Evolutionary conservation across 129 eudicot genomes (phyloP), one percentile per base, ranked within the genome.

Genomic region (Ambrosia trifida): DNA sequence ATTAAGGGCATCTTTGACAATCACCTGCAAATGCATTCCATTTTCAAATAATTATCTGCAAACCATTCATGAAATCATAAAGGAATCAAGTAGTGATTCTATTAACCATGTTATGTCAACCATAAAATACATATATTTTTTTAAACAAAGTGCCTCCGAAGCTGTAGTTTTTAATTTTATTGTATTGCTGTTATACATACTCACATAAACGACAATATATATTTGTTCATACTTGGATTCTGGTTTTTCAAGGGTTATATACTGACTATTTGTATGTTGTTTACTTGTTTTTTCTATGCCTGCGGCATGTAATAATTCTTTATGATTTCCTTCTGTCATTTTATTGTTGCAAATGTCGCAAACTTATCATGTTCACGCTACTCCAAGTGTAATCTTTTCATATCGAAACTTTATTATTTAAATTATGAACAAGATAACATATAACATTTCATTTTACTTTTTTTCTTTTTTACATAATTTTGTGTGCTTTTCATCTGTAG

Each of bases 61-160:
- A 43, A 46, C 4, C 41, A 66, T 4, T 2, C 71, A 66, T 66
- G 71, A 30, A 12, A 44, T 12, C 57, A 66, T 38, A 45, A 45
- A 66, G 41, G 57, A 66, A 24, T 13, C n/a, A 44, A 20, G 13
- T 45, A 45, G 57, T 53, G 30, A 13, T 28, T 13, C 16, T 38
- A 38, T 8, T 43, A 20, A 24, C 36, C 16, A 65, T 65, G 20
- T 44, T 43, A 20, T 38, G 43, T 43, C 38, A 65, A 65, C 52
- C 70, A n/a, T n/a, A n/a, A n/a, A n/a, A n/a, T n/a, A n/a, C 13
- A 35, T 13, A 61, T 32, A 3, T 24, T 61, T 61, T 14, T 35
- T n/a, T 61, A 32, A 16, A 52, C 46, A 7, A 36, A 18, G 36
- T 28, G 11, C 7, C 31, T 8, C 47, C 8, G 33, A 31, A 16